phyloP scores from a whole-genome alignment of 176 grass and related monocot genomes.

The Dactylis glomerata region DNA sequence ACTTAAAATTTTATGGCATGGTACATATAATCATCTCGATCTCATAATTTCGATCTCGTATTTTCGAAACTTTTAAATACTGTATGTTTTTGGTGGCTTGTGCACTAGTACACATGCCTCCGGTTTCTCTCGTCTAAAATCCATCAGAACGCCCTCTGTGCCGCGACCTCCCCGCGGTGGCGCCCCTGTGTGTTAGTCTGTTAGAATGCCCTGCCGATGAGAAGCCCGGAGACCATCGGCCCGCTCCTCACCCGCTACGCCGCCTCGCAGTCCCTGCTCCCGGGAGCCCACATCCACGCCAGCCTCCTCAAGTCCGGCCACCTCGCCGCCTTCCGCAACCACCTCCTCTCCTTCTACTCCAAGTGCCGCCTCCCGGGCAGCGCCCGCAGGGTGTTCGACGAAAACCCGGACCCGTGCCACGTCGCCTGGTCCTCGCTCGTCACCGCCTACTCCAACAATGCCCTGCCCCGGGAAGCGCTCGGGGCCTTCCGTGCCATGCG shows the following conservation, averaged over 20 bases:
- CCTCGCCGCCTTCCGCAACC: constrained; percentile 43
- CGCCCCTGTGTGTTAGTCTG: background rate
- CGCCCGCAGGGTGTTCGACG: constrained; percentile 78
- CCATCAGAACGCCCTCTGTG: background rate
- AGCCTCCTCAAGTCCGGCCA: constrained; percentile 56
- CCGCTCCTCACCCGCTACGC: constrained; percentile 33
- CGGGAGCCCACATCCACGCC: constrained; percentile 53
- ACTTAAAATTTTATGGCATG: too few species aligned
- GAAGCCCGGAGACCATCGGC: constrained; percentile 22
- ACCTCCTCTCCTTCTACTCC: constrained; percentile 61
- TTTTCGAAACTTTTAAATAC: too few species aligned
- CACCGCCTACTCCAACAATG: constrained; percentile 65
- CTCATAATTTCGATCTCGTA: too few species aligned
- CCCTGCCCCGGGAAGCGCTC: constrained; percentile 48
- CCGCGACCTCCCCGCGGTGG: background rate
- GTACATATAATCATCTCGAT: too few species aligned
- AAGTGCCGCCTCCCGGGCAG: constrained; percentile 38
- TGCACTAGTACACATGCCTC: too few species aligned
- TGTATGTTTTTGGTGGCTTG: too few species aligned
- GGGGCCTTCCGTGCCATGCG: constrained; percentile 52
- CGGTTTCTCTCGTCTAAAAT: background rate
- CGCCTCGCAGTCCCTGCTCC: constrained; percentile 27
- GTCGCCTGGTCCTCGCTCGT: constrained; percentile 82
- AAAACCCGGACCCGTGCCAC: constrained; percentile 57
- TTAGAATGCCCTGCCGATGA: constrained; percentile 27